Percentiles rank a stretch among this genome's conserved stretches.
These are phyloP conservation scores for Corynascus novoguineensis DNA, from an alignment of 495 filamentous ascomycete species.

Conservation along the genomic window DNA sequence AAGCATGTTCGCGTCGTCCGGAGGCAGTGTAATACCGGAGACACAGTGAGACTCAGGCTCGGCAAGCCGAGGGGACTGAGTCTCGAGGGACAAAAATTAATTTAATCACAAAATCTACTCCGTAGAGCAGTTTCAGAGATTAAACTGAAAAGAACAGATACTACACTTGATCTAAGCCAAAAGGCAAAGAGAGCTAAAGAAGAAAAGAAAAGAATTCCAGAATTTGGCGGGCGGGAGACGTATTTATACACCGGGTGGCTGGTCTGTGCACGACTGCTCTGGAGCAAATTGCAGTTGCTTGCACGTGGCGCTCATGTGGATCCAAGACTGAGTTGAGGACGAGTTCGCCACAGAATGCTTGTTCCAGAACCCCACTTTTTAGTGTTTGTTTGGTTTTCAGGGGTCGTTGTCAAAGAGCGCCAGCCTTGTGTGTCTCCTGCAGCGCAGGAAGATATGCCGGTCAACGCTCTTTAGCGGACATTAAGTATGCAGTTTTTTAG, in stretches of 20 bases:
- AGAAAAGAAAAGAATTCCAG: conserved; percentile 34
- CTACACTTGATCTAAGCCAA: conserved; percentile 98
- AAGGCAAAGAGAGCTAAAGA: conserved; percentile 48
- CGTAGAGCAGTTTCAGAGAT: conserved; percentile 64
- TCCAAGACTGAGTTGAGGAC: too few species aligned
- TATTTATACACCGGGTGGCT: conserved; percentile 23
- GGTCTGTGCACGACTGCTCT: conserved; percentile 29
- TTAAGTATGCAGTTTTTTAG: too few species aligned
- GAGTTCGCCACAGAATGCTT: too few species aligned
- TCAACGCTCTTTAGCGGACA: too few species aligned
- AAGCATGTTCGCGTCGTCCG: conserved; percentile 69
- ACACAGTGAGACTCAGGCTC: conserved; percentile 82
- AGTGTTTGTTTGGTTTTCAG: too few species aligned
- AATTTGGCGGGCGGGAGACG: conserved; percentile 9
- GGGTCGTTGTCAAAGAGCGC: too few species aligned
- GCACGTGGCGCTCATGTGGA: too few species aligned
- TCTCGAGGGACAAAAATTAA: conserved; percentile 58
- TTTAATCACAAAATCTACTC: conserved; percentile 73
- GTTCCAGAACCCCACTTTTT: too few species aligned
- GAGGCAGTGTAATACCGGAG: conserved; percentile 85
- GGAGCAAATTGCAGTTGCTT: conserved; percentile 13
- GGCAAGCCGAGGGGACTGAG: conserved; percentile 62
- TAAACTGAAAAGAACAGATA: conserved; percentile 99
- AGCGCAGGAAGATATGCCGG: too few species aligned
- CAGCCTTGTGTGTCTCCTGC: too few species aligned